Evolutionary conservation across 2,329 filamentous ascomycete genomes (phyloP), one percentile per base, ranked within the genome.

Genomic region (Orbilia ellipsospora): DNA sequence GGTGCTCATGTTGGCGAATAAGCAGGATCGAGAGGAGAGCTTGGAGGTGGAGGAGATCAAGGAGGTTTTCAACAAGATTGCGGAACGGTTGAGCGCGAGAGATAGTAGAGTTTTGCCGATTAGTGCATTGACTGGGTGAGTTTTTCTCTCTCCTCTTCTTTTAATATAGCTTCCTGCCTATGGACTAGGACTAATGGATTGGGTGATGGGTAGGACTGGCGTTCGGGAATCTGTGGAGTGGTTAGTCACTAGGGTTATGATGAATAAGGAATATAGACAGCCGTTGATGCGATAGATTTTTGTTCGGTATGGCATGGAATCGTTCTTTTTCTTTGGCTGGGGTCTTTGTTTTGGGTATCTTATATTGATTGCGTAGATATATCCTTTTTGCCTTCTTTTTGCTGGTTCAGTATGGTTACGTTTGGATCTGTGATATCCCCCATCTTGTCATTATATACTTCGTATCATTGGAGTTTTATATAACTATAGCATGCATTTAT

Each of bases 41-140:
- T 92, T 98, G 62, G 95, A 99, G 86, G 95, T 97, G 1, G 94
- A 98, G 74, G 87, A 93, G 78, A 97, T 99, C 81, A 99, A 99
- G 84, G 95, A 99, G 82, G 95, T 98, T 65, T 94, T 99, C 61
- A 91, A 96, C 83, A 93, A 92, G 84, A 94, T 99, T 20, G 74
- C 79, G 50, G 79, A 79, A 48, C 77, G 72, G 95, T 97, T 85
- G 94, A 98, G 85, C 92, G 95, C 18, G 92, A 96, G 81, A 78
- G 95, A 99, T 84, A 96, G 92, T 80, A 87, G 95, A 75, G 95
- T 98, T 15, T 83, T 99, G 81, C 93, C 95, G 5, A 89, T 97
- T 77, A 96, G 92, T 81, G 95, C 95, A n/a, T 84, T 99, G 81
- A 94, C 90, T 4, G 92, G 89, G 77, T 79, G 26, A 45, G 77